phyloP scores from a whole-genome alignment of 1,284 basidiomycete genomes.

The Coniferiporia sulphurascens region DNA sequence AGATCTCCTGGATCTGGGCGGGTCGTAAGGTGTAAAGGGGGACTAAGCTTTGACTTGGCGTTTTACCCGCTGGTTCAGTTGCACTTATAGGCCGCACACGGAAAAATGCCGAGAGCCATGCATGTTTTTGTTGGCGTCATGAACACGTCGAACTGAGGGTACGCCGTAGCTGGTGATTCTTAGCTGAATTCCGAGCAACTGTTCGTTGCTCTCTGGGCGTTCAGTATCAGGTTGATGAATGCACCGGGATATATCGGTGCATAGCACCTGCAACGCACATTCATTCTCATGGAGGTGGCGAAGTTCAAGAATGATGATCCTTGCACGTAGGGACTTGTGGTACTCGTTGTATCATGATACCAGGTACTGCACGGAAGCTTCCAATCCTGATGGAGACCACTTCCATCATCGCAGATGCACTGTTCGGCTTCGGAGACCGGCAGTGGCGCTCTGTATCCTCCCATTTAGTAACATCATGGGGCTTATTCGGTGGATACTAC shows the following conservation, averaged over 20 bases:
- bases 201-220: neutral
- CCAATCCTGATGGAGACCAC: too few relatives aligned
- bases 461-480: too few relatives aligned
- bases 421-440: too few relatives aligned
- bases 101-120: neutral
- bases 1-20: conserved; percentile 2
- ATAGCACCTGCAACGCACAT: neutral
- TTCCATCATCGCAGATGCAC: too few relatives aligned
- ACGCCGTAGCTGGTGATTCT: neutral
- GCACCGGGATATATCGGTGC: neutral
- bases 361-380: neutral
- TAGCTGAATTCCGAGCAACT: neutral
- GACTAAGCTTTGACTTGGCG: neutral
- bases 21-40: neutral
- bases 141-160: neutral
- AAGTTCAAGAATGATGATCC: neutral
- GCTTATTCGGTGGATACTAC: too few relatives aligned
- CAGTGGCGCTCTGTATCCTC: too few relatives aligned
- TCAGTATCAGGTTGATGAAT: neutral
- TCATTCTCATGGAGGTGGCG: neutral
- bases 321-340: neutral
- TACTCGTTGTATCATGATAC: neutral
- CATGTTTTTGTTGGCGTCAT: neutral
- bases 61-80: neutral
- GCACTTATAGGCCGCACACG: neutral